Conservation (phyloP, 768 basidiomycete genomes). For the Crassisporium funariophilum region DNA sequence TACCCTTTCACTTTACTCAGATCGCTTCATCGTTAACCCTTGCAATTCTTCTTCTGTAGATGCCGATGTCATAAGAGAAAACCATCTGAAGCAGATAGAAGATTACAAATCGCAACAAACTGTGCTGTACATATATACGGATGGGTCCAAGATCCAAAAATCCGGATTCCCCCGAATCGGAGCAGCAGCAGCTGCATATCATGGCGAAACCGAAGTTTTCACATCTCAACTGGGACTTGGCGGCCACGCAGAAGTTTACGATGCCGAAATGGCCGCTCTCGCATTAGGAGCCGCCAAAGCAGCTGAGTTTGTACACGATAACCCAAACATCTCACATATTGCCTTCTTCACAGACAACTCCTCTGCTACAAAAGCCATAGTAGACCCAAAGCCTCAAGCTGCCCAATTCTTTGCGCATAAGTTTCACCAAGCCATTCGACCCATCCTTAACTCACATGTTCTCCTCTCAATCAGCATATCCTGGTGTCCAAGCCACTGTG, state of each 20-base stretch:
- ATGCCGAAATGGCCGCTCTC: constrained; percentile 28
- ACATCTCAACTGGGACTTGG: constrained; percentile 21
- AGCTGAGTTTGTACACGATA: background rate
- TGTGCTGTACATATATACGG: constrained; percentile 14
- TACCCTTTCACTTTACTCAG: constrained; percentile 3
- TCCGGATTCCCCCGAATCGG: constrained; percentile 15
- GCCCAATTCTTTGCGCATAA: constrained; percentile 19
- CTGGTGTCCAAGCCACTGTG: constrained; percentile 25
- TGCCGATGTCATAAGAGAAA: constrained; percentile 2
- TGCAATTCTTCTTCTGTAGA: background rate
- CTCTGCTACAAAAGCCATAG: constrained; percentile 18
- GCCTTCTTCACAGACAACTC: constrained; percentile 28
- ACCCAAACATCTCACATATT: constrained; percentile 17
- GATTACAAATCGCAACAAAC: background rate
- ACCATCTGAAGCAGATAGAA: constrained; percentile 2
- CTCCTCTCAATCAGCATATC: constrained; percentile 10
- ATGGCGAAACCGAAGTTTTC: constrained; percentile 14
- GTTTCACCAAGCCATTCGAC: constrained; percentile 15
- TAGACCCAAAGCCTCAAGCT: constrained; percentile 16
- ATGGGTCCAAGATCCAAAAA: constrained; percentile 14
- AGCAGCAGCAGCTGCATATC: constrained; percentile 19
- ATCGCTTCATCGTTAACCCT: constrained; percentile 8
- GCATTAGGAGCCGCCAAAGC: constrained; percentile 15
- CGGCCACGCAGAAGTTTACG: constrained; percentile 26
- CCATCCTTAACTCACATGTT: constrained; percentile 13